Percentiles rank a stretch among this genome's conserved stretches.
These are phyloP conservation scores for Suhomyces maxii DNA, from an alignment of 1,139 yeast genomes.

Conservation along the genomic window DNA sequence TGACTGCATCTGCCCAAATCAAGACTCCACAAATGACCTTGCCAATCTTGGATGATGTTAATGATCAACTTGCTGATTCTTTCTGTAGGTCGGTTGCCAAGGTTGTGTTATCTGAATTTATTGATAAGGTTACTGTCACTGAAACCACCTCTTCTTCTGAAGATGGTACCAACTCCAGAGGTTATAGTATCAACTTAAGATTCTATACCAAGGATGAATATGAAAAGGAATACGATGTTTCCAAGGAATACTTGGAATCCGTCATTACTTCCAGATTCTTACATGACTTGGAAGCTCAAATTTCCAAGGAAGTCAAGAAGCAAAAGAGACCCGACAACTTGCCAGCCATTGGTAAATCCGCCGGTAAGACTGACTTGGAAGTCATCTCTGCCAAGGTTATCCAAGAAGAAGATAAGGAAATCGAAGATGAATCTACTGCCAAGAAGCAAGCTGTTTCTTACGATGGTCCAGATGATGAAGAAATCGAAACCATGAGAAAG, in stretches of 20 bases:
- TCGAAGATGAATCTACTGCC: slow-evolving; percentile 64
- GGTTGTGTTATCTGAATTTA: slow-evolving; percentile 83
- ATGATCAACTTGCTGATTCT: slow-evolving; percentile 83
- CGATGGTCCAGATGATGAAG: slow-evolving; percentile 94
- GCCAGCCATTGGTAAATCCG: slow-evolving; percentile 74
- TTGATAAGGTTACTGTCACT: slow-evolving; percentile 80
- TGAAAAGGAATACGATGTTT: slow-evolving; percentile 82
- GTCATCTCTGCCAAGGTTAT: slow-evolving; percentile 34
- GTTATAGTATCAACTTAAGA: slow-evolving; percentile 70
- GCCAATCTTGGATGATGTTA: slow-evolving; percentile 76
- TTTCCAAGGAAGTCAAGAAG: slow-evolving; percentile 79
- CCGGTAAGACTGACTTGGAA: slow-evolving; percentile 54
- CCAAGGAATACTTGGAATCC: slow-evolving; percentile 73
- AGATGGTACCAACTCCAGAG: slow-evolving; percentile 58
- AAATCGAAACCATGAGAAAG: slow-evolving; percentile 79
- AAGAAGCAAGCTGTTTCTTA: slow-evolving; percentile 87
- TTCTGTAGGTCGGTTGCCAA: slow-evolving; percentile 90
- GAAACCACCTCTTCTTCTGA: slow-evolving; percentile 74
- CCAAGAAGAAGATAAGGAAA: slow-evolving; percentile 32
- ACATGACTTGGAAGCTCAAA: slow-evolving; percentile 65
- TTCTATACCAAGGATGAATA: slow-evolving; percentile 81
- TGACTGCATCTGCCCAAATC: slow-evolving; percentile 95
- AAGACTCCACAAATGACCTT: slow-evolving; percentile 98
- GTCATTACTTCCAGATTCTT: slow-evolving; percentile 69
- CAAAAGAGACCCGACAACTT: slow-evolving; percentile 63